Percentiles rank a stretch among this genome's conserved stretches.
These are phyloP conservation scores for Stemphylium lycopersici DNA, from an alignment of 2,329 filamentous ascomycete genomes.

Conservation along the genomic window DNA sequence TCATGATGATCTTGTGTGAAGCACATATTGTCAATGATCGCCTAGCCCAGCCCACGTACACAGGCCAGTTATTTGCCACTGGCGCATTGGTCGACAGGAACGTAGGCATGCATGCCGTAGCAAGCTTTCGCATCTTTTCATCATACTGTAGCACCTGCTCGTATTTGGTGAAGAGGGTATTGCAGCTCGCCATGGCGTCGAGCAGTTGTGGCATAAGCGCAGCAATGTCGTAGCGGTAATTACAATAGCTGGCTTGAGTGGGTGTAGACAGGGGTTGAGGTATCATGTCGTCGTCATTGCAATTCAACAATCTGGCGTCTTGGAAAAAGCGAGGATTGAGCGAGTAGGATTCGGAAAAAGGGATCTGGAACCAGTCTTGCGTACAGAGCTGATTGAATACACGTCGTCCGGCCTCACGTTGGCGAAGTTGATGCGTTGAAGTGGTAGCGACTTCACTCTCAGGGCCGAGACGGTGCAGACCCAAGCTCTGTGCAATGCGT, in stretches of 20 bases:
- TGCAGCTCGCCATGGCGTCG: slow-evolving; percentile 42
- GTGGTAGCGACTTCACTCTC: slow-evolving; percentile 7
- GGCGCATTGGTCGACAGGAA: slow-evolving; percentile 42
- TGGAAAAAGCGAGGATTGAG: slow-evolving; percentile 41
- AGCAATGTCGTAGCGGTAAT: slow-evolving; percentile 47
- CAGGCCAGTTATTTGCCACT: slow-evolving; percentile 42
- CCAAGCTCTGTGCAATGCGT: slow-evolving; percentile 56
- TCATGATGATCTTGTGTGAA: slow-evolving; percentile 52
- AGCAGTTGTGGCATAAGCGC: slow-evolving; percentile 47
- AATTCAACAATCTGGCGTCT: slow-evolving; percentile 40
- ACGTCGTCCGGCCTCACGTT: slow-evolving; percentile 42
- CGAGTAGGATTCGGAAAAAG: slow-evolving; percentile 49
- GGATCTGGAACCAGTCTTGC: slow-evolving; percentile 52
- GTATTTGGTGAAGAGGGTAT: slow-evolving; percentile 50
- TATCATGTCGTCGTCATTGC: slow-evolving; percentile 40
- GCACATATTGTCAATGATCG: slow-evolving; percentile 47
- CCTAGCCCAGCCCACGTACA: slow-evolving; percentile 48
- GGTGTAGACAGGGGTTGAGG: slow-evolving; percentile 21
- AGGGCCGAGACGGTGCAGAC: slow-evolving; percentile 50
- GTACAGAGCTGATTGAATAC: slow-evolving; percentile 49
- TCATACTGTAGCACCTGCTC: slow-evolving; percentile 50
- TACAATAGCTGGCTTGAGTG: slow-evolving; percentile 44
- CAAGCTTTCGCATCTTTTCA: slow-evolving; percentile 45
- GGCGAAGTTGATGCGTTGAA: slow-evolving; percentile 16
- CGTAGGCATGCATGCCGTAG: slow-evolving; percentile 40